phyloP scores from a whole-genome alignment of 2,329 filamentous ascomycete species.

The Ophiostoma novo-ulmi region DNA sequence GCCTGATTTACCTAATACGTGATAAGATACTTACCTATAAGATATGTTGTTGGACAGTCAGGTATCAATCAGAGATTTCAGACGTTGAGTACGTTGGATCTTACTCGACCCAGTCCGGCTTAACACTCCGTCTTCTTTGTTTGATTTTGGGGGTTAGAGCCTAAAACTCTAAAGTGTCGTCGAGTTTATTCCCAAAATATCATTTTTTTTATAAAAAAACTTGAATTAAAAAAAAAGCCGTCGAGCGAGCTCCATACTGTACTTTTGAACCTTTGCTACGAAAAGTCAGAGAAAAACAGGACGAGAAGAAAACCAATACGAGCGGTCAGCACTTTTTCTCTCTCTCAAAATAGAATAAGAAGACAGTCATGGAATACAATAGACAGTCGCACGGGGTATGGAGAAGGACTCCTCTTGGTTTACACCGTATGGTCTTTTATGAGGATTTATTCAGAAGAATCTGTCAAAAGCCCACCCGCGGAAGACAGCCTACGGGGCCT shows the following conservation, averaged over 20 bases:
- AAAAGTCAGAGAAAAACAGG: not conserved
- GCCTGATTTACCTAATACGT: not conserved
- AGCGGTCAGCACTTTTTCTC: not conserved
- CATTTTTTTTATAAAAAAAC: too few relatives aligned
- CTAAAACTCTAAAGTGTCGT: not conserved
- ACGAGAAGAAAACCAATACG: not conserved
- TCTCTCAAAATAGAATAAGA: not conserved
- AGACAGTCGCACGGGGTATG: constrained; percentile 5
- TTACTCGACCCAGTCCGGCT: not conserved
- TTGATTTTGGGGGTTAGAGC: not conserved
- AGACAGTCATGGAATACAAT: not conserved
- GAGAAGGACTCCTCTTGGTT: not conserved
- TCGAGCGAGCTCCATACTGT: not conserved
- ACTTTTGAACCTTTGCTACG: not conserved
- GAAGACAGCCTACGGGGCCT: constrained; percentile 1
- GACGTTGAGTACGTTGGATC: not conserved
- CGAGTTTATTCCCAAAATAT: not conserved
- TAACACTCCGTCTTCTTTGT: not conserved
- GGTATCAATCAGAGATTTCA: not conserved
- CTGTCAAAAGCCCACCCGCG: constrained; percentile 1
- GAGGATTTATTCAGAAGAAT: not conserved
- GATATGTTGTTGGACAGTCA: not conserved
- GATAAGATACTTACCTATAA: not conserved
- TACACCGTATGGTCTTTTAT: not conserved
- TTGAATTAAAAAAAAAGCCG: too few relatives aligned